Conservation (phyloP, 1,139 yeast species). For the Schizosaccharomyces versatilis region DNA sequence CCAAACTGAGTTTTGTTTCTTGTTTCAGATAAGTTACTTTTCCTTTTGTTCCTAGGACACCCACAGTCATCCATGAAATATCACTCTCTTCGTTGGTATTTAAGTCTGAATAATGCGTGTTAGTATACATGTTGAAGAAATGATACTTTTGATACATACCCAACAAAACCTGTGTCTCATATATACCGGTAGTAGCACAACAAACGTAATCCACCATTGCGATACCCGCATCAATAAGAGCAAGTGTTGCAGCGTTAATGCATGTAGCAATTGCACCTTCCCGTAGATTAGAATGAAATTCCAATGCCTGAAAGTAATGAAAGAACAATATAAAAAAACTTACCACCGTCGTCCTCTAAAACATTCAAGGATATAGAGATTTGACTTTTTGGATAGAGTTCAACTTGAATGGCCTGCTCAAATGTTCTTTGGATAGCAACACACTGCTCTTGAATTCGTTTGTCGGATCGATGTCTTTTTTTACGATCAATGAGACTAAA, state of each 20-base stretch:
- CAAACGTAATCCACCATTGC: conserved; percentile 83
- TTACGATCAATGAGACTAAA: conserved; percentile 58
- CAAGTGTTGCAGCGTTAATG: conserved; percentile 73
- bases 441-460: conserved; percentile 55
- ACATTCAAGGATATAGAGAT: conserved; percentile 56
- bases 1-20: conserved; percentile 73
- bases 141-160: conserved; percentile 5
- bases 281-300: not conserved
- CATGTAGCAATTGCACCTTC: conserved; percentile 51
- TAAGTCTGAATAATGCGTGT: conserved; percentile 27
- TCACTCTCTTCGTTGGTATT: conserved; percentile 67
- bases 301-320: not conserved
- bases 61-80: conserved; percentile 59
- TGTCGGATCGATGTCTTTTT: conserved; percentile 29
- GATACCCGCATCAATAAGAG: conserved; percentile 83
- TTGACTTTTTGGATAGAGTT: conserved; percentile 62
- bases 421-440: conserved; percentile 60
- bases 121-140: not conserved
- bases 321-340: not conserved
- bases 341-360: conserved; percentile 58
- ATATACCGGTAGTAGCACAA: conserved; percentile 58
- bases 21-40: conserved; percentile 50
- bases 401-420: conserved; percentile 51
- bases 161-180: conserved; percentile 47
- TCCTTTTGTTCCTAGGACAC: conserved; percentile 54